Percentiles rank a stretch among this genome's conserved stretches.
Evolutionary conservation across 2,329 filamentous ascomycete genomes (phyloP).

Genomic region (Herpomyces periplanetae): DNA sequence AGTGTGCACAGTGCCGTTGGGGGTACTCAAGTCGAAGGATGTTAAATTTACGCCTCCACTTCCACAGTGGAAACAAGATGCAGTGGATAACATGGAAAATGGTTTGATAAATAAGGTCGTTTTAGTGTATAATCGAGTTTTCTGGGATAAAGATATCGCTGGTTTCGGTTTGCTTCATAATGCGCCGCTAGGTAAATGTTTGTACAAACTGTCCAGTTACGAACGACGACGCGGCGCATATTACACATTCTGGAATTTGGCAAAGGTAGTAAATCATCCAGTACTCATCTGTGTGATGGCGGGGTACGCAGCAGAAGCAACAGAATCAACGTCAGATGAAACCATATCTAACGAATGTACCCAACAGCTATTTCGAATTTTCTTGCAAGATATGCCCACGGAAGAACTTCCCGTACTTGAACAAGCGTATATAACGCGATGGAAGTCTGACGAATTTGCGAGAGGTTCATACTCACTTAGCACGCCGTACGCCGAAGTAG

Average conservation of each 20-base stretch:
- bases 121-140: constrained; percentile 48
- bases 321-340: constrained; percentile 33
- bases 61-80: constrained; percentile 46
- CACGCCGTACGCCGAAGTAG: constrained; percentile 34
- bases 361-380: constrained; percentile 32
- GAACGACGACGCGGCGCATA: constrained; percentile 43
- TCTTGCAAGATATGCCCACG: constrained; percentile 15
- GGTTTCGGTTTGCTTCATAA: constrained; percentile 73
- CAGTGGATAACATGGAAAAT: constrained; percentile 52
- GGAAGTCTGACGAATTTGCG: constrained; percentile 68
- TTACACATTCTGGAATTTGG: constrained; percentile 90
- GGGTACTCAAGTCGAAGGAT: constrained; percentile 46
- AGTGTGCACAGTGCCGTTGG: constrained; percentile 60
- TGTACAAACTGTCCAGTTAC: constrained; percentile 45
- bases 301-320: constrained; percentile 61
- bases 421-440: constrained; percentile 63
- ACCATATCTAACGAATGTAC: constrained; percentile 45
- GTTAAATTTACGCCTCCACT: constrained; percentile 61
- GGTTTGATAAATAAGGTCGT: constrained; percentile 79
- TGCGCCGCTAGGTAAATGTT: constrained; percentile 23
- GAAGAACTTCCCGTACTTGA: constrained; percentile 27
- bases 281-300: constrained; percentile 78
- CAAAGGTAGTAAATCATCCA: constrained; percentile 46
- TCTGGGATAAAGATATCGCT: constrained; percentile 62
- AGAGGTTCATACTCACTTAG: constrained; percentile 82